These are phyloP conservation scores for Leccinum fallax DNA, from an alignment of 1,284 basidiomycete genomes.

Conservation along the genomic window DNA sequence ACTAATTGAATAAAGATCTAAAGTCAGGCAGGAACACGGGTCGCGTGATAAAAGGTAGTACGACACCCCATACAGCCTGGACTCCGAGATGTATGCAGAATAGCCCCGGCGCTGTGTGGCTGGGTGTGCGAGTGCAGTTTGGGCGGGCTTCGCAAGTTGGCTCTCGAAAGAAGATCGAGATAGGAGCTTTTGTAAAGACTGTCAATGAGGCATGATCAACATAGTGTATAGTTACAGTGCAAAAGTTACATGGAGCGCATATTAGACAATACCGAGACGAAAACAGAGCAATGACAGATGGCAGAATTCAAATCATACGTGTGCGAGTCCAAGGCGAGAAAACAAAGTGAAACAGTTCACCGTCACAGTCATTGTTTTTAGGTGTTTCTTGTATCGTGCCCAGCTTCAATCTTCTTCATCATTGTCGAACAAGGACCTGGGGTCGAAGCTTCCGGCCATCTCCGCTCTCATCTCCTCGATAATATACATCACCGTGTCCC, in stretches of 20 bases:
- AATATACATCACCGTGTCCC: constrained; percentile 15
- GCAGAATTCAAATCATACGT: neutral
- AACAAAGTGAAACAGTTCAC: neutral
- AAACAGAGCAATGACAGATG: neutral
- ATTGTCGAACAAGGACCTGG: constrained; percentile 17
- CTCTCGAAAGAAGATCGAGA: neutral
- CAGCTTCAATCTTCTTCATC: constrained; percentile 16
- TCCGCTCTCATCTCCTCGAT: constrained; percentile 27
- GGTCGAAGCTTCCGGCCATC: constrained; percentile 18
- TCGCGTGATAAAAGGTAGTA: constrained; percentile 5
- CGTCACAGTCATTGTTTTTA: neutral
- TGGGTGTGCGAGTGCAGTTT: neutral
- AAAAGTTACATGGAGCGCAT: neutral
- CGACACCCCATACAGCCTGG: constrained; percentile 82
- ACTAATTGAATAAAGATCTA: constrained; percentile 83
- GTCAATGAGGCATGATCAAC: neutral
- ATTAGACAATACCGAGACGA: neutral
- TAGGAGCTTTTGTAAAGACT: neutral
- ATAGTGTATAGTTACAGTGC: neutral
- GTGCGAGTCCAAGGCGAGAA: neutral
- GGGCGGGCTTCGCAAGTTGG: neutral
- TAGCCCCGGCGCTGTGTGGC: no score
- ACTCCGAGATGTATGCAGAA: constrained; percentile 90
- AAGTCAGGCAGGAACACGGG: neutral
- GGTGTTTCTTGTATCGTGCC: neutral